These are phyloP conservation scores for Pichia sp. DNA, from an alignment of 1,139 yeast genomes.

Conservation along the genomic window DNA sequence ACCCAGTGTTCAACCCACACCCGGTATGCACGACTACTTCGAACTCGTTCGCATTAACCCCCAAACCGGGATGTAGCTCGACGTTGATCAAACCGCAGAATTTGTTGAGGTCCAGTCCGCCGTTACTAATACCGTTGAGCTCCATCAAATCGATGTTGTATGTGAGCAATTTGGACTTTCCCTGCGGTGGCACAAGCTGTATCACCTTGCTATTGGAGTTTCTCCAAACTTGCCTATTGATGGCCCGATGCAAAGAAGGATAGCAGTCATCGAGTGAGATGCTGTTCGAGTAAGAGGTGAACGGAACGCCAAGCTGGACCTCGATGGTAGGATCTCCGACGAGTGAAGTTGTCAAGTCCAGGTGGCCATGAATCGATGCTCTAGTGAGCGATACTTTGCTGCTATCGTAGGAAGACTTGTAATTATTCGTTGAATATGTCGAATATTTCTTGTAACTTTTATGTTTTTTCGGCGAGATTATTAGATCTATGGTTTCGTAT, in stretches of 20 bases:
- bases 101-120: constrained; percentile 26
- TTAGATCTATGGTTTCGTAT: constrained; percentile 52
- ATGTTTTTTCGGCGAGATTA: constrained; percentile 32
- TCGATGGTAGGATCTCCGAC: constrained; percentile 74
- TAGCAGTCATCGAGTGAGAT: constrained; percentile 34
- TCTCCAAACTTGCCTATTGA: constrained; percentile 46
- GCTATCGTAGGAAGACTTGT: background rate
- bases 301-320: constrained; percentile 44
- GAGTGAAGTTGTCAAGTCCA: constrained; percentile 61
- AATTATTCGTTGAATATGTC: background rate
- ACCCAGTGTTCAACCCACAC: constrained; percentile 31
- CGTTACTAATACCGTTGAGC: constrained; percentile 15
- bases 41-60: constrained; percentile 62
- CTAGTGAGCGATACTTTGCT: constrained; percentile 3
- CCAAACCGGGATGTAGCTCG: constrained; percentile 59
- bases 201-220: constrained; percentile 38
- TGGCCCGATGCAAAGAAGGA: constrained; percentile 60
- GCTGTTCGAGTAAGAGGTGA: constrained; percentile 30
- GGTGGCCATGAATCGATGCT: constrained; percentile 61
- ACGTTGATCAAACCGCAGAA: constrained; percentile 54
- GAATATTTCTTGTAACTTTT: background rate
- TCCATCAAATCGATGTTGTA: constrained; percentile 53
- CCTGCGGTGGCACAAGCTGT: constrained; percentile 87
- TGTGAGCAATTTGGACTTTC: constrained; percentile 57
- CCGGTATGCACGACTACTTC: constrained; percentile 59